Base-by-base conservation (phyloP, 768 basidiomycete species). In the Solioccasus polychromus region DNA sequence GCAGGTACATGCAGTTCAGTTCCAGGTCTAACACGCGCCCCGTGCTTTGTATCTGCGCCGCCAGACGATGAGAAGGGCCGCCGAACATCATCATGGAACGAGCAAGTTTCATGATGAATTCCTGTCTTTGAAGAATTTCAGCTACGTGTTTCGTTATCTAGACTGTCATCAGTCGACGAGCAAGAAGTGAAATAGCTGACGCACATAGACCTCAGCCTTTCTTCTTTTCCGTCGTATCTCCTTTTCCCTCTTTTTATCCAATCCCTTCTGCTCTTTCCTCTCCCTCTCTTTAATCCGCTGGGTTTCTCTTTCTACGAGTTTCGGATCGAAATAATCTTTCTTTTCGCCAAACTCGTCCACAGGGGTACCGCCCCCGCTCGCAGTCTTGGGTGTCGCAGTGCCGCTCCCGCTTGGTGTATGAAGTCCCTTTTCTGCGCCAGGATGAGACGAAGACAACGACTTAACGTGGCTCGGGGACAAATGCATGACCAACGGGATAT, bases 71-170 rank as follows among this genome's bases (percentile, higher is more conserved):
- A 11, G 84, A 78, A 17, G 89, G 88, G 2, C 83, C 84, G 9
- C 89, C 90, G 53, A 88, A 91, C 79, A 87, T 88, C 88, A 92
- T 93, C 75, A 93, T 82, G 9, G 88, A 82, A 40, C 88, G 78
- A 6, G 85, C 79, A 23, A 92, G 78, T 71, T 91, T 92, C 64
- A 91, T 68, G 39, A 93, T 75, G 67, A 93, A 93, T 45, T 86
- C 85, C 59, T 94, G 88, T 26, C 91, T 75, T 53, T 81, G 79
- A 24, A 90, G 76, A 46, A 92, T 84, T 46, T 85, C 83, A 2
- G 89, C 89, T 23, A 92, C 84, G 53, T 92, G 88, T 42, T 82
- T 82, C 19, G 87, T 88, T 48, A 88, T 89, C 87, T 88, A 37
- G 19, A 8, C 22, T 15, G 37, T 28, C 25, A 20, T 30, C n/a